These are phyloP conservation scores for Chaetomium sp. DNA, from an alignment of 2,329 filamentous ascomycete species.

Conservation along the genomic window DNA sequence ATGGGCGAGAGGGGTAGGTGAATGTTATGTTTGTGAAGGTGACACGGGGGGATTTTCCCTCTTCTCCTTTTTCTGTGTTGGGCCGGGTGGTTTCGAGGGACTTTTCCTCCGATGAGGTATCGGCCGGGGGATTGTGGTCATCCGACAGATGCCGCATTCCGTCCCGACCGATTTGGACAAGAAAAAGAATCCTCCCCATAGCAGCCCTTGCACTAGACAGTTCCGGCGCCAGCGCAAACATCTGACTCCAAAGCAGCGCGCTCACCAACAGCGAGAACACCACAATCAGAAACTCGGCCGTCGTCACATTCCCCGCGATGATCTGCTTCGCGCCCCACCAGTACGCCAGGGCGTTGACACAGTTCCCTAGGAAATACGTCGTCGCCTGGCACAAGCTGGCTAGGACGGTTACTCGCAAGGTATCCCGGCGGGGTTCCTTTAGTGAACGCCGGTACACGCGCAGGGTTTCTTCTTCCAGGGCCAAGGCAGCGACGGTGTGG, in stretches of 20 bases:
- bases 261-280: conserved; percentile 65
- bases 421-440: conserved; percentile 47
- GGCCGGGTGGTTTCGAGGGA: not conserved
- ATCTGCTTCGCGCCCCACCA: conserved; percentile 75
- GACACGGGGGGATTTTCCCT: not conserved
- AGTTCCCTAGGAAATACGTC: conserved; percentile 55
- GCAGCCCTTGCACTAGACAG: conserved; percentile 60
- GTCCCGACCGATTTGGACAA: conserved; percentile 40
- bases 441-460: conserved; percentile 47
- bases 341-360: conserved; percentile 69
- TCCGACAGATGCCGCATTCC: conserved; percentile 11
- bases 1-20: conserved; percentile 53
- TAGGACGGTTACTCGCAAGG: conserved; percentile 39
- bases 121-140: not conserved
- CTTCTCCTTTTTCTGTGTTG: not conserved
- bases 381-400: conserved; percentile 56
- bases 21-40: conserved; percentile 67
- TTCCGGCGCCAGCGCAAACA: conserved; percentile 70
- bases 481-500: conserved; percentile 54
- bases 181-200: conserved; percentile 50
- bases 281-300: conserved; percentile 67
- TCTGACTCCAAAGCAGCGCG: conserved; percentile 65
- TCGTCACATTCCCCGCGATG: conserved; percentile 54
- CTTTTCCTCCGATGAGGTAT: conserved; percentile 9
- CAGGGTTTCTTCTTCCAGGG: conserved; percentile 45